Evolutionary conservation across 2,329 filamentous ascomycete species (phyloP), one percentile per base, ranked within the genome.

Genomic region (Fusarium sp.): DNA sequence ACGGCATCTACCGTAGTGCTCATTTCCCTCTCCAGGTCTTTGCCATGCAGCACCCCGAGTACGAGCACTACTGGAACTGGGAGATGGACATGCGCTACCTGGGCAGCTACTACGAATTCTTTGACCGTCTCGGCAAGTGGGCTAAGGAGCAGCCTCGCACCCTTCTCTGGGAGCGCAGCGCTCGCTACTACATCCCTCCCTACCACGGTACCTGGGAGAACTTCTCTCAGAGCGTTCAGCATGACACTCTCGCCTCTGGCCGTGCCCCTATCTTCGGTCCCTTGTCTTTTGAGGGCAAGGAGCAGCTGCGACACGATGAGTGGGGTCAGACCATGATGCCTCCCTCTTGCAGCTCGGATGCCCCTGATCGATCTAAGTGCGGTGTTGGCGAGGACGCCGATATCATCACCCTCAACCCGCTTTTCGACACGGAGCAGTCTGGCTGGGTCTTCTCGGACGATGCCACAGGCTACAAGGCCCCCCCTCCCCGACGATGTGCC

Each of bases 111-210:
- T 92, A 95, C 82, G 92, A 95, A 78, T 87, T 96, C 16, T 92
- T 96, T 72, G 87, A 92, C 71, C 89, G 90, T 50, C 86, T 94
- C 14, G 87, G 87, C 16, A 84, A 87, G 54, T 96, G 93, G 91
- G 90, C 91, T 2, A 87, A 87, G 66, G 81, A 89, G 58, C 93
- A 96, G 79, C 90, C 91, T 2, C 89, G 93, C 31, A 89, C 90
- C 69, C 89, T 90, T n/a, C 85, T 94, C 11, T 96, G 93, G 93
- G 93, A 96, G 80, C 90, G 93, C 57, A 92, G 90, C 59, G 88
- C 91, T 27, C 91, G 93, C 71, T 96, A 95, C 83, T 96, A 94
- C 80, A 90, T 95, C 10, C 93, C 93, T 0, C 84, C 85, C 0
- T 85, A 91, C 37, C 93, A 95, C 77, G 92, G 92, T 34, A 85